Base-by-base conservation (phyloP, 2,329 filamentous ascomycete genomes). In the Aspergillus unguis region DNA sequence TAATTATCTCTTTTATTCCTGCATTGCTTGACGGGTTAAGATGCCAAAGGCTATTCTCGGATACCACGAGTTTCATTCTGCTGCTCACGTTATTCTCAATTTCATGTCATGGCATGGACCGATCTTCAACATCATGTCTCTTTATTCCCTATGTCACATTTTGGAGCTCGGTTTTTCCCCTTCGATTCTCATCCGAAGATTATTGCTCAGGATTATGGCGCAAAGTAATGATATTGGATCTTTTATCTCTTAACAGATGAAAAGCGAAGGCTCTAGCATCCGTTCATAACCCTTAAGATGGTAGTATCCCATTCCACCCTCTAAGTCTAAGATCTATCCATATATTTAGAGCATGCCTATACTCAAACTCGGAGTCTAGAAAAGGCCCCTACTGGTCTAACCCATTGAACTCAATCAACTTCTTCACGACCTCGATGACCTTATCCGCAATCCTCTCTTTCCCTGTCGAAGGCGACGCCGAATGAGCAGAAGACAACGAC, bases 331-430 rank as follows among this genome's bases (percentile, higher is more conserved):
- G n/a, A 23, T 36, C 31, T 35, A 42, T 35, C 29, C 5, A 25
- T 8, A 4, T 33, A 27, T 10, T 4, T n/a, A 5, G 40, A 7
- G 25, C n/a, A 38, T 23, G 17, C 36, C 36, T n/a, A 6, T 10
- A 11, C 28, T 9, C n/a, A n/a, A 33, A 9, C 17, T 17, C 37
- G 36, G 23, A 27, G 6, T n/a, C 8, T 8, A 11, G 26, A 50
- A 26, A 38, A 26, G 23, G 46, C n/a, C n/a, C 26, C 62, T 55
- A 75, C 53, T 72, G 71, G 77, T 95, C 90, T 73, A 95, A 72
- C 1, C 94, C 94, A 75, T 97, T 91, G 63, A 95, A 80, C 72
- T 96, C 90, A 62, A 97, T 87, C 72, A 97, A 77, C 72, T 83
- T 85, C 60, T 85, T 83, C 49, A 96, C 92, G 57, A 89, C 74